These are phyloP conservation scores for Phytophthora ramorum DNA, from an alignment of 352 stramenopile species.

Conservation along the genomic window DNA sequence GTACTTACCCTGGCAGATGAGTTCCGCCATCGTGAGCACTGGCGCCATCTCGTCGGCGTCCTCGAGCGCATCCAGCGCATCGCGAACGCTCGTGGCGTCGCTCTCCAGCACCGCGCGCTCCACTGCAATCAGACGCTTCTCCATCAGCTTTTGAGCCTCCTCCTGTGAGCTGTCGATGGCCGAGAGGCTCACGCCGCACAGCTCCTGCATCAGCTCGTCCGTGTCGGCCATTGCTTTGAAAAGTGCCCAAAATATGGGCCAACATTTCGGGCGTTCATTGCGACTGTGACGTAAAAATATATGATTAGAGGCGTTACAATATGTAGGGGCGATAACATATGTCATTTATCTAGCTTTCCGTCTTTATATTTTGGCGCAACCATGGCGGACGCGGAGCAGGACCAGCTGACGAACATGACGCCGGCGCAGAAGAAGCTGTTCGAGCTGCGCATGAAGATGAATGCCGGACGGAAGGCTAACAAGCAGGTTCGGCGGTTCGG, in stretches of 20 bases:
- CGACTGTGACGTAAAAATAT: neutral
- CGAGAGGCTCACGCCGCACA: slow-evolving; percentile 59
- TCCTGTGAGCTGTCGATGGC: slow-evolving; percentile 47
- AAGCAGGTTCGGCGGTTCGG: slow-evolving; percentile 55
- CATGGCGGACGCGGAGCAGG: slow-evolving; percentile 45
- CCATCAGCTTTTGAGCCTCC: slow-evolving; percentile 43
- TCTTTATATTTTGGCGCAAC: neutral
- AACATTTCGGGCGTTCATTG: neutral
- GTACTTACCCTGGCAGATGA: slow-evolving; percentile 70
- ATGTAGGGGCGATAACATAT: too few species aligned
- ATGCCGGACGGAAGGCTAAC: slow-evolving; percentile 80
- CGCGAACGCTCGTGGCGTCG: slow-evolving; percentile 34
- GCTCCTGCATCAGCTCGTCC: slow-evolving; percentile 70
- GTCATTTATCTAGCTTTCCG: too few species aligned
- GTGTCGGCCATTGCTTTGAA: slow-evolving; percentile 55
- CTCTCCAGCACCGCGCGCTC: slow-evolving; percentile 73
- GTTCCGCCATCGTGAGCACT: slow-evolving; percentile 56
- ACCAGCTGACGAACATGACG: slow-evolving; percentile 68
- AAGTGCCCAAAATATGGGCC: too few species aligned
- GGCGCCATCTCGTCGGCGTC: slow-evolving; percentile 18
- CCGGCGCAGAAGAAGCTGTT: slow-evolving; percentile 84
- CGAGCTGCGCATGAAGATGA: slow-evolving; percentile 88
- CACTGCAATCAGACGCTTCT: slow-evolving; percentile 45
- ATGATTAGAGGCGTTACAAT: neutral
- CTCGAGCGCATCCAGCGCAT: slow-evolving; percentile 19